Base-by-base conservation (phyloP, 768 basidiomycete species). In the Leccinum ochraceum region DNA sequence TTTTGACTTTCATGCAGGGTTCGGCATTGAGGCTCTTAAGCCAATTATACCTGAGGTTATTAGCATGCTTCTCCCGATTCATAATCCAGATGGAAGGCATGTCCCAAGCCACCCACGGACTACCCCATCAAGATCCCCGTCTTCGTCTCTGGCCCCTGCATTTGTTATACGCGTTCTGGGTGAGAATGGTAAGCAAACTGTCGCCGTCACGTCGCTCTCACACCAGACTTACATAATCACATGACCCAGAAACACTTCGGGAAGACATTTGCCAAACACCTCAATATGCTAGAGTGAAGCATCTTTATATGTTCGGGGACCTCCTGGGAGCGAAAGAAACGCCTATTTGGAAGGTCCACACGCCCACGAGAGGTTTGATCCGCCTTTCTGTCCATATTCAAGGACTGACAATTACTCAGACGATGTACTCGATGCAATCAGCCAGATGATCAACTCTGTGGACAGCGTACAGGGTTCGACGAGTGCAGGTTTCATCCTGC, bases 271-370 rank as follows among this genome's bases (percentile, higher is more conserved):
- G 67, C 20, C 63, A 61, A 30, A 58, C 53, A 6, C 16, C 42
- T 28, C 57, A 60, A 30, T 68, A 66, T 42, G 20, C 60, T 7
- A 63, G 60, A 30, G 46, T 68, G 13, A 68, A 59, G 14, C 66
- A 68, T 32, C 62, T 67, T 24, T 60, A 63, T n/a, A 28, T 64
- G 26, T 64, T 61, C 8, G 59, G 60, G 26, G 57, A 61, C n/a
- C 53, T 64, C 9, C 30, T 60, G 5, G 54, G 56, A 14, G 53
- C 17, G 5, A 51, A 53, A 17, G 60, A 64, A 52, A 59, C 63
- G 4, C 60, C 63, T 6, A 44, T 58, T 24, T 64, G 63, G 63
- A 52, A 50, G 17, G 57, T 64, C 24, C 49, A 37, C 5, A 64
- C 56, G 22, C 63, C 63, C 9, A 58, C 60, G 17, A 62, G 44